Evolutionary conservation across 805 yeast genomes (phyloP), one percentile per base, ranked within the genome.

Genomic region (Teunomyces barrocoloradensis): DNA sequence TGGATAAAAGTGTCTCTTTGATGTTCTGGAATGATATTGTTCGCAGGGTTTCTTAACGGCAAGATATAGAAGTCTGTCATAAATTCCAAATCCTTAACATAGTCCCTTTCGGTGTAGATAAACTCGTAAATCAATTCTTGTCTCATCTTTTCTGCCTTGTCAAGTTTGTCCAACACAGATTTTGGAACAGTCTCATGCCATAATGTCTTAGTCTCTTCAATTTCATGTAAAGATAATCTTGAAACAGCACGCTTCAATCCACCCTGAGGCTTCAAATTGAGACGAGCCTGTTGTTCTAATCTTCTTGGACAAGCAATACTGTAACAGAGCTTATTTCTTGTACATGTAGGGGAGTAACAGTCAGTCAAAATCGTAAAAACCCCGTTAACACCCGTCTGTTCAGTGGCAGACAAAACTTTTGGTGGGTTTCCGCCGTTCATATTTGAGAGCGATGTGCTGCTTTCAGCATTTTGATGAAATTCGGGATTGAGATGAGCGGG

Each of bases 321-420:
- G 67, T 94, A 94, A 68, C 99, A 94, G 34, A 92, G 71, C 29
- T 81, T 75, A 58, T 89, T 95, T 44, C 95, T 75, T 4, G 96
- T 84, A 68, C 99, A 94, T 0, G 99, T 94, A 29, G 99, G 96
- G 0, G 97, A 90, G 61, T 94, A 94, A 68, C 99, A 94, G 60
- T 91, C 96, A 0, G 97, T 88, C 52, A 94, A 73, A 37, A 92
- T 71, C 0, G 97, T 92, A 60, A 92, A 94, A 3, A 94, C 96
- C 56, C 99, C 99, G 64, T 88, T 88, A 9, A 89, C 90, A 0
- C 74, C 72, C 4, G 71, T 64, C 44, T 53, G 60, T 30, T 53
- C 54, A 13, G 64, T 47, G 11, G 56, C 48, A 41, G 36, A 23
- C 17, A 49, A 25, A 6, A 32, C 44, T 30, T 42, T 42, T 28